Conservation (phyloP, 768 basidiomycete species). For the Termitomyces eurrhizus region DNA sequence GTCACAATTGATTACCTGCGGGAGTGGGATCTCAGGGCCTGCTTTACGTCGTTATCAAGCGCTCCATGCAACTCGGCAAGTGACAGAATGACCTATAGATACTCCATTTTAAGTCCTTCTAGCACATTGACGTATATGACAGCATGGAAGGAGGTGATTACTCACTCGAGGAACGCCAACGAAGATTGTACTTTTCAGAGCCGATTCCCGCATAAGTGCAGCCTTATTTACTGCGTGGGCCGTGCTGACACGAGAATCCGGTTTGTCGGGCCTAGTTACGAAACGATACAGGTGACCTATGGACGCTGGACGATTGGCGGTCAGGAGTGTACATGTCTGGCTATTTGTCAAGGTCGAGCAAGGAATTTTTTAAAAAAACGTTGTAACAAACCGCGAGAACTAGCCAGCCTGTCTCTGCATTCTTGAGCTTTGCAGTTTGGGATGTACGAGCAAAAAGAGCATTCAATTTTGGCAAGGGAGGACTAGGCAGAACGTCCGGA, state of each 20-base stretch:
- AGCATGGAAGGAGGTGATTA: conserved; percentile 16
- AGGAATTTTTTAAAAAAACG: conserved; percentile 1
- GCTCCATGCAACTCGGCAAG: conserved; percentile 73
- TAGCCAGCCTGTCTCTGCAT: conserved; percentile 76
- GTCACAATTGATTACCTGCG: conserved; percentile 46
- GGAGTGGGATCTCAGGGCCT: conserved; percentile 60
- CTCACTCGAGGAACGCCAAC: conserved; percentile 82
- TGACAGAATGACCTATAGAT: conserved; percentile 70
- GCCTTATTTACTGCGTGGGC: conserved; percentile 65
- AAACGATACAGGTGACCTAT: conserved; percentile 81
- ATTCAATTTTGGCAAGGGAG: conserved; percentile 49
- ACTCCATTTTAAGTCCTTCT: conserved; percentile 16
- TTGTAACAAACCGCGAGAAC: conserved; percentile 56
- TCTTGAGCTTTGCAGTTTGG: conserved; percentile 57
- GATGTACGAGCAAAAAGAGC: conserved; percentile 58
- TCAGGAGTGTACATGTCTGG: conserved; percentile 81
- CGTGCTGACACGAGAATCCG: conserved; percentile 37
- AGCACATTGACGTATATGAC: conserved; percentile 5
- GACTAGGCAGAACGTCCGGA: conserved; percentile 55
- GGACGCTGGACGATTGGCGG: conserved; percentile 75
- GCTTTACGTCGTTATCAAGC: conserved; percentile 79
- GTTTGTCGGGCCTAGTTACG: conserved; percentile 48
- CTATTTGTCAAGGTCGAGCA: conserved; percentile 18
- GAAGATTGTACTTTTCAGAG: conserved; percentile 86
- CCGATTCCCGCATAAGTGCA: conserved; percentile 85